Evolutionary conservation across 495 filamentous ascomycete species (phyloP), one percentile per base, ranked within the genome.

Genomic region (Trichoderma erinaceum): DNA sequence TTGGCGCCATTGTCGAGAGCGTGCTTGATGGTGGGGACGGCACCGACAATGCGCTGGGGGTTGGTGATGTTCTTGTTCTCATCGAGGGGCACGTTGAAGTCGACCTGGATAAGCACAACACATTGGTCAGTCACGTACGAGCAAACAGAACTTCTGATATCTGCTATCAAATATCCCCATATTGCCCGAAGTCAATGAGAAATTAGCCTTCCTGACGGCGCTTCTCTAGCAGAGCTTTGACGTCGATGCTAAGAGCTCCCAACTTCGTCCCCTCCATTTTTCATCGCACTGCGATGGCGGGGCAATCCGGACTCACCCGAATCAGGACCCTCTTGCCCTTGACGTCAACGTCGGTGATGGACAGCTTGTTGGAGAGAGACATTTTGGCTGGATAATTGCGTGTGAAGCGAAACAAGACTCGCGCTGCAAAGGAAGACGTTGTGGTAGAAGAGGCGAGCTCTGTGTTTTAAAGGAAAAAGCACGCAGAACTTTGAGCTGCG

Each of bases 21-120:
- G 79, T 99, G 93, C 82, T 97, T 97, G 85, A 99, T 98, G 70
- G 95, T 97, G 75, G 96, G 95, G 72, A 98, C 80, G 74, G 95
- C 95, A 76, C 95, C 95, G 76, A 92, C 94, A 73, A 99, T 98
- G 80, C 95, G 94, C 81, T 98, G 96, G 79, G 89, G 90, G 86
- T 98, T 98, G 77, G 95, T 97, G 77, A 97, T 86, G n/a, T 94
- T 92, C 84, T 90, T 90, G 69, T 93, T 82, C 70, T 83, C 85
- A 76, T 98, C 91, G 76, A 97, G 92, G 71, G 95, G 95, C 65
- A 99, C 95, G 82, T 99, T 99, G 88, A 99, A 99, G 84, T 99
- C 95, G 73, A 99, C 94, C 94, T 97, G 56, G 16, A 43, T 7
- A 25, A 12, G 46, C n/a, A 0, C 25, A 25, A 64, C 41, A 29